Evolutionary conservation across 106 monocot species (phyloP), one percentile per base, ranked within the genome.

Genomic region (Chionographis japonica): DNA sequence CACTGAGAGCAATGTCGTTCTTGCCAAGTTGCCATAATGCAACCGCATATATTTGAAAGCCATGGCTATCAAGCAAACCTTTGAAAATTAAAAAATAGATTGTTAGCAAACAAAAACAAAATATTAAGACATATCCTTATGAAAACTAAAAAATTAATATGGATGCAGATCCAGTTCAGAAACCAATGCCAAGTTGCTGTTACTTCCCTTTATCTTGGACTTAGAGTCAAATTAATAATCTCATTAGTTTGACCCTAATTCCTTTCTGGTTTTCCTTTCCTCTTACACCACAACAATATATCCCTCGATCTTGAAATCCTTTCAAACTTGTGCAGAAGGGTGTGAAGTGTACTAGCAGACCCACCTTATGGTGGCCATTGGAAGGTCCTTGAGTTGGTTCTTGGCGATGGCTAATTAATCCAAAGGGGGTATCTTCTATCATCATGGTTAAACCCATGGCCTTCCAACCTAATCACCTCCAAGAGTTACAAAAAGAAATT

Each of bases 21-120:
- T 81, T 80, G 49, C 89, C 92, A 63, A 81, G 71, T 78, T 92
- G 83, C 80, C 84, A 98, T 38, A 98, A 72, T 57, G 90, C 56
- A 78, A 93, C 59, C 75, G 87, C 87, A 77, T 98, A 92, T 66
- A 98, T 78, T 73, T 98, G 97, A 18, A 83, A 68, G 55, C 82
- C 78, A 20, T 77, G 75, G 67, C 15, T 54, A 69, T 88, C 81
- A 61, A 92, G 83, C 54, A 81, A 37, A 61, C 90, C 97, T 98
- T 65, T 6, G 73, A 75, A 50, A 58, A 39, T 68, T 55, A 17
- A 69, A 39, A 12, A 2, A 58, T 68, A 58, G 64, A 40, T 46
- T 62, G 60, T 71, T 58, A 76, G 52, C n/a, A 14, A 10, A 56
- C 18, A 10, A 64, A 58, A 8, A 70, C 6, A 41, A 56, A 77